Evolutionary conservation across 108 stramenopile genomes (phyloP).

Genomic region (Stephanodiscus triporus): DNA sequence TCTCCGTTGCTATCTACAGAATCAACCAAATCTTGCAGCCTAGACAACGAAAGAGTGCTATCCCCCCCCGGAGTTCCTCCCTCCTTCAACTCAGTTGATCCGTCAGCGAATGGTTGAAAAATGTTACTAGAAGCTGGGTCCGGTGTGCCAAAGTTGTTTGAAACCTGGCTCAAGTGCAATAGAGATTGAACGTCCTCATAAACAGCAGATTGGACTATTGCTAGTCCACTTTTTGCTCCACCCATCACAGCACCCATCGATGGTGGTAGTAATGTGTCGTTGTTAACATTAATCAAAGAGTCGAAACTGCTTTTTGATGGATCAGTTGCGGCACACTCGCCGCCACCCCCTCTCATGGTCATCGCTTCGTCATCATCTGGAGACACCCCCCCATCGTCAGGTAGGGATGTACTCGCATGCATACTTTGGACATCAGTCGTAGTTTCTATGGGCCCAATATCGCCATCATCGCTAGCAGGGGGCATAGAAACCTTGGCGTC

Average conservation of each 20-base stretch:
- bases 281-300: not conserved
- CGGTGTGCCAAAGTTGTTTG: not conserved
- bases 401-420: not conserved
- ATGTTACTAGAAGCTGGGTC: not conserved
- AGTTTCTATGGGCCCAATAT: not conserved
- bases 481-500: not conserved
- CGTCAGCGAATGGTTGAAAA: not conserved
- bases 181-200: slow-evolving; percentile 9
- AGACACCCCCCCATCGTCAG: not conserved
- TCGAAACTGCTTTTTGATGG: slow-evolving; percentile 4
- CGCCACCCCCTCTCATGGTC: slow-evolving; percentile 44
- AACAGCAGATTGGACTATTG: slow-evolving; percentile 3
- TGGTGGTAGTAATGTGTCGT: not conserved
- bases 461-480: not conserved
- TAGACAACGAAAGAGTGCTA: not conserved
- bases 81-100: slow-evolving; percentile 1
- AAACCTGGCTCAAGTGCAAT: not conserved
- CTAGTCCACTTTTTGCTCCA: not conserved
- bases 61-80: not conserved
- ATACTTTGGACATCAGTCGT: not conserved
- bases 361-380: slow-evolving; percentile 30
- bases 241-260: not conserved
- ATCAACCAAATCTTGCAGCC: slow-evolving; percentile 19
- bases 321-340: slow-evolving; percentile 6
- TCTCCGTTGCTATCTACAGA: not conserved